These are phyloP conservation scores for Brassica rapa DNA, from an alignment of 345 rosid species.

Conservation along the genomic window DNA sequence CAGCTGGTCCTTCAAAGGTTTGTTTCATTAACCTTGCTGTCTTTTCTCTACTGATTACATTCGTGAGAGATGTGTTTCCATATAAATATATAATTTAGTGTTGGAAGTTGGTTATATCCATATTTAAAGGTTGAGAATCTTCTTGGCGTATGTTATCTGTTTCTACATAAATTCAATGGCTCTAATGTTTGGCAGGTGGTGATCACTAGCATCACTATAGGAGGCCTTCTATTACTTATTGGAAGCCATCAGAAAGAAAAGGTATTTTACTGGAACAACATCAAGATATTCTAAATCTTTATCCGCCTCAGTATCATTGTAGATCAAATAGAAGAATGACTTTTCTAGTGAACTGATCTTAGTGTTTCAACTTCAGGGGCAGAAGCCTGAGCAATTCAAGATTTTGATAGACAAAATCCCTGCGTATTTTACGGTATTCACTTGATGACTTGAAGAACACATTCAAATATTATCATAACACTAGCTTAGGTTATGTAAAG, in stretches of 20 bases:
- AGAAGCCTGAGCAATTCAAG: conserved; percentile 84
- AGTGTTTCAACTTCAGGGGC: conserved; percentile 52
- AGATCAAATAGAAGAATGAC: background rate
- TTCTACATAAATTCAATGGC: background rate
- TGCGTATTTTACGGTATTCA: conserved; percentile 89
- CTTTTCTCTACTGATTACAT: background rate
- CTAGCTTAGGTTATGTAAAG: conserved; percentile 5
- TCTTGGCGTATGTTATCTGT: background rate
- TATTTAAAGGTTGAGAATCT: conserved; percentile 1
- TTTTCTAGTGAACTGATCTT: conserved; percentile 1
- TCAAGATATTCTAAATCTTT: background rate
- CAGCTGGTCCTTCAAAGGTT: conserved; percentile 96
- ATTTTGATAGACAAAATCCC: conserved; percentile 82
- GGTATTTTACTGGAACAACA: conserved; percentile 43
- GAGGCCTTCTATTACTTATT: conserved; percentile 75
- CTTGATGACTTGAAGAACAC: background rate
- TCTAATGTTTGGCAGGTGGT: conserved; percentile 68
- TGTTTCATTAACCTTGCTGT: background rate
- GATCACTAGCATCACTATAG: conserved; percentile 84
- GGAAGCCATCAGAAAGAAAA: conserved; percentile 94
- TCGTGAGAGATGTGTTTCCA: background rate
- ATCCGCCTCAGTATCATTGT: conserved; percentile 7
- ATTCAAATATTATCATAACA: background rate
- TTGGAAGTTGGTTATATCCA: background rate
- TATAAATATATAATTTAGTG: background rate